A percentile compares a stretch with the other conserved stretches of the same genome.
Conservation (phyloP, 495 filamentous ascomycete genomes). For the Penicillium flavigenum region DNA sequence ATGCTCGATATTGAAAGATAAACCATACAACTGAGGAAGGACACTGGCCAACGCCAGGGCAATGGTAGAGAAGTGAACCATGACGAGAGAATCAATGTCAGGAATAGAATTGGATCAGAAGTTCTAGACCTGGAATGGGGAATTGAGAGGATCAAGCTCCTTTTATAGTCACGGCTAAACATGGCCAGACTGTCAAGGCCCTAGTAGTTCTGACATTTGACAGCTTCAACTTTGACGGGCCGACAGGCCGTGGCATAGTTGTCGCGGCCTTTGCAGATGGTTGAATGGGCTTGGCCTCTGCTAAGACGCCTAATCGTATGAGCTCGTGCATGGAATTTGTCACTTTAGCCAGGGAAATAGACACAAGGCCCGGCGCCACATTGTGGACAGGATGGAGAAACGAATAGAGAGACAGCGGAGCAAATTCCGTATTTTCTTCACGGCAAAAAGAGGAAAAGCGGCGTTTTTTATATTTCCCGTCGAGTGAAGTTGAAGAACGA, state of each 20-base stretch:
- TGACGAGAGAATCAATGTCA: constrained; percentile 7
- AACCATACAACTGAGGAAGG: constrained; percentile 29
- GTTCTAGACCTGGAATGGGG: neutral
- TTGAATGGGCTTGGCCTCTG: neutral
- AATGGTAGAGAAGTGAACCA: constrained; percentile 26
- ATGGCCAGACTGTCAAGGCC: neutral
- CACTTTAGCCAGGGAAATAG: neutral
- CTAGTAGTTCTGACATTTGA: constrained; percentile 9
- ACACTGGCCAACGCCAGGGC: constrained; percentile 27
- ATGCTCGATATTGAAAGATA: neutral
- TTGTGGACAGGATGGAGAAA: neutral
- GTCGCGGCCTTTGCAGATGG: constrained; percentile 24
- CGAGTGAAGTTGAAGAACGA: neutral
- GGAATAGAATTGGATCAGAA: neutral
- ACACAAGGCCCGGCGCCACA: neutral
- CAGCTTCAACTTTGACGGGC: constrained; percentile 14
- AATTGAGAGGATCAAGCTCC: neutral
- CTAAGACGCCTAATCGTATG: neutral
- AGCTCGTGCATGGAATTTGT: neutral
- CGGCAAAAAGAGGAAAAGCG: constrained; percentile 7
- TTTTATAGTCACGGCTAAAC: neutral
- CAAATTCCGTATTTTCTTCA: constrained; percentile 17
- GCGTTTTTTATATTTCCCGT: neutral
- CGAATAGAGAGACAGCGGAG: constrained; percentile 5
- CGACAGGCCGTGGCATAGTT: constrained; percentile 24